phyloP scores from a whole-genome alignment of 2,329 filamentous ascomycete species.

The Colletotrichum gloeosporioides region DNA sequence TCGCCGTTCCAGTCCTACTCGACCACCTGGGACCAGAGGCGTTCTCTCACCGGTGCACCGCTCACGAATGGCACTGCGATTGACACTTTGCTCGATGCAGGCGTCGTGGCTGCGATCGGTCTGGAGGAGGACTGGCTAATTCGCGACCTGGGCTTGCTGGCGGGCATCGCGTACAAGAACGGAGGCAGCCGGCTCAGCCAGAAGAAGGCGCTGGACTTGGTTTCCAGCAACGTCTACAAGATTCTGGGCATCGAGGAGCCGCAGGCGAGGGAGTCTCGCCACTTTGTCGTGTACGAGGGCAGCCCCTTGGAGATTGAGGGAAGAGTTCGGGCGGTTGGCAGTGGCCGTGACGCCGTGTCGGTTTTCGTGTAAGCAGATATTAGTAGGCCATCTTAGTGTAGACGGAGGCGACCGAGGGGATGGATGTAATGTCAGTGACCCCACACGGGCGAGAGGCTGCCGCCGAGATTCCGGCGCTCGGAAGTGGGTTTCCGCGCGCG shows the following conservation, averaged over 20 bases:
- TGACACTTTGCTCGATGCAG: slow-evolving; percentile 62
- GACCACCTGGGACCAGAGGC: slow-evolving; percentile 64
- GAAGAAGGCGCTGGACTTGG: slow-evolving; percentile 60
- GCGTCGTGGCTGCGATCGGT: slow-evolving; percentile 63
- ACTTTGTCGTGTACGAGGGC: slow-evolving; percentile 70
- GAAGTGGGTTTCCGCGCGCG: not conserved
- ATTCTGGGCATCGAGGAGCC: slow-evolving; percentile 55
- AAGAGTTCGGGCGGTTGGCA: slow-evolving; percentile 58
- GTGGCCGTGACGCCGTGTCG: slow-evolving; percentile 41
- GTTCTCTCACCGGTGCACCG: slow-evolving; percentile 67
- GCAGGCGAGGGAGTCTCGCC: slow-evolving; percentile 30
- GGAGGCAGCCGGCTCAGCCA: slow-evolving; percentile 58
- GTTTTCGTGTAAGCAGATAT: slow-evolving; percentile 36
- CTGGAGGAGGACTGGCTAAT: slow-evolving; percentile 68
- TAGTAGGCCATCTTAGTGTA: not conserved
- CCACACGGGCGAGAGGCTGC: not conserved
- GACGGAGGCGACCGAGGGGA: not conserved
- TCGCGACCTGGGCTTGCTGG: slow-evolving; percentile 63
- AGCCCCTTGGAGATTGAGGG: slow-evolving; percentile 66
- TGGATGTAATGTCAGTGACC: not conserved
- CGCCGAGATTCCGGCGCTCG: not conserved
- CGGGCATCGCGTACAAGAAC: slow-evolving; percentile 65
- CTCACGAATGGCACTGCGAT: slow-evolving; percentile 69
- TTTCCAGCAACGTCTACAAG: slow-evolving; percentile 61
- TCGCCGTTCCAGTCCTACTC: slow-evolving; percentile 63